Evolutionary conservation across 2,329 filamentous ascomycete species (phyloP), one percentile per base, ranked within the genome.

Genomic region (Pseudocercospora eumusae): DNA sequence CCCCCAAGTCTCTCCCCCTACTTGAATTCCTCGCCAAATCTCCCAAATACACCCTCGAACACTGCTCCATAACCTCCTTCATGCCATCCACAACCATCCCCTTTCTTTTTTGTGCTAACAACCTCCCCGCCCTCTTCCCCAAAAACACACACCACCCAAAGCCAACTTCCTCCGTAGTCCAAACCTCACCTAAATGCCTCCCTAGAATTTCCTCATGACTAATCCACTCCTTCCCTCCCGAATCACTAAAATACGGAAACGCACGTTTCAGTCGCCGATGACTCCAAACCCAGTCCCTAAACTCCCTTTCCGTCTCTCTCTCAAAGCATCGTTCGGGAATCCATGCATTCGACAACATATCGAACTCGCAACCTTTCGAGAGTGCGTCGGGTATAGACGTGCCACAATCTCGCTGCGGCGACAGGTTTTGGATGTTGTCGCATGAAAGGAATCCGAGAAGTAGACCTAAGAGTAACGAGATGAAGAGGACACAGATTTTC

Each of bases 401-500:
- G n/a, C 49, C 49, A 18, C 49, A 52, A 18, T 52, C 10, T 27
- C 23, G 47, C 3, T 3, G 15, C 15, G 47, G 47, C 13, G 47
- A n/a, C 23, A 25, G 23, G 47, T 23, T 13, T 5, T 27, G 49
- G 23, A 18, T 25, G 25, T 20, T 52, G 49, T 13, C 23, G 13
- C 49, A 52, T 15, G 49, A 52, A 11, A 52, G 49, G 49, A 52
- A 52, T 1, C 49, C 49, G 1, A 52, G 49, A 3, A 52, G 23
- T 2, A 52, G 4, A 5, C 23, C 49, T 9, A 52, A 6, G 23
- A 52, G 49, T 9, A 52, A n/a, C 10, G 20, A 31, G 1, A 28
- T 21, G 49, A 52, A 52, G 11, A 52, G 49, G 15, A 52, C 15
- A 23, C 49, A 52, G 25, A 52, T 18, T 52, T 52, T 52, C 49